Percentiles rank a stretch among this genome's conserved stretches.
phyloP scores from a whole-genome alignment of 805 yeast species.

The Tetrapisispora phaffii region DNA sequence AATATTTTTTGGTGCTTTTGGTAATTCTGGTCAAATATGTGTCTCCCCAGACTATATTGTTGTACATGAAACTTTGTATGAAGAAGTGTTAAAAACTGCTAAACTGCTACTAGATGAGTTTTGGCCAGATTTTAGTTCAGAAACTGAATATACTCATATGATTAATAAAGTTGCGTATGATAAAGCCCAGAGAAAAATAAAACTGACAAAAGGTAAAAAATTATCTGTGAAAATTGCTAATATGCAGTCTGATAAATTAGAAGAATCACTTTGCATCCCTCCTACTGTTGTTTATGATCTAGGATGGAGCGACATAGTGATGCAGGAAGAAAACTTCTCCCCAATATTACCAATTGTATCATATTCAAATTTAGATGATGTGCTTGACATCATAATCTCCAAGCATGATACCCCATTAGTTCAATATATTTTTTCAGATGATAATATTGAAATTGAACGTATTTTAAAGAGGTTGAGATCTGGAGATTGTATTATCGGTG shows the following conservation, averaged over 20 bases:
- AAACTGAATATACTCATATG: slow-evolving; percentile 49
- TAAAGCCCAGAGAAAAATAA: slow-evolving; percentile 37
- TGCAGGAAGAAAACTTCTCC: slow-evolving; percentile 74
- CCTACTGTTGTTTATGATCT: slow-evolving; percentile 67
- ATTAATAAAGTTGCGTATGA: slow-evolving; percentile 45
- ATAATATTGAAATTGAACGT: slow-evolving; percentile 37
- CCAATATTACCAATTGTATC: slow-evolving; percentile 75
- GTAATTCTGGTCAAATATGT: slow-evolving; percentile 86
- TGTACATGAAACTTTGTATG: slow-evolving; percentile 51
- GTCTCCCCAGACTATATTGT: slow-evolving; percentile 78
- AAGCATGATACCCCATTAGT: slow-evolving; percentile 75
- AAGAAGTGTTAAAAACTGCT: slow-evolving; percentile 36
- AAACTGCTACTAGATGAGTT: slow-evolving; percentile 35
- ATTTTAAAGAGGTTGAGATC: slow-evolving; percentile 52
- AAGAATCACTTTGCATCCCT: slow-evolving; percentile 48
- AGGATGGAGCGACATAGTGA: slow-evolving; percentile 53
- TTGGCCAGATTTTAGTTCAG: slow-evolving; percentile 33
- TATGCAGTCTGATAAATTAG: slow-evolving; percentile 30
- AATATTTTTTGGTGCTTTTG: slow-evolving; percentile 66
- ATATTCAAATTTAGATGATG: slow-evolving; percentile 37
- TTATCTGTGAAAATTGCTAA: neutral
- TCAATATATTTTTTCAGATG: slow-evolving; percentile 52
- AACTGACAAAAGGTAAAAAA: slow-evolving; percentile 39
- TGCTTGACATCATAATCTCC: slow-evolving; percentile 35
- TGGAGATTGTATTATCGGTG: slow-evolving; percentile 65